phyloP scores from a whole-genome alignment of 495 filamentous ascomycete species.

The Margaritispora aquatica region DNA sequence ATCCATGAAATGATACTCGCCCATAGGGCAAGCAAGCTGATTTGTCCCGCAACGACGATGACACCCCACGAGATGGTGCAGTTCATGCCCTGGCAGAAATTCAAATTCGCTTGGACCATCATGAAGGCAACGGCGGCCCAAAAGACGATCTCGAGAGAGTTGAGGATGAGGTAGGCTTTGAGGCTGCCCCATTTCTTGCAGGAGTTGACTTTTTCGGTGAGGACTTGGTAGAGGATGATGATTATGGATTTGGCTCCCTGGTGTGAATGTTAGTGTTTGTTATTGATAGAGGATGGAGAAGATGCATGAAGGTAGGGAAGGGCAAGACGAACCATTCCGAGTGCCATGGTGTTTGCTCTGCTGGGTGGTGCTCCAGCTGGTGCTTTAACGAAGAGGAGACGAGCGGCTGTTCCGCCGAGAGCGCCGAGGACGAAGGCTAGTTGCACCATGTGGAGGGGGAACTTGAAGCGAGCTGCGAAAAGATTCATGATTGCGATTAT shows the following conservation, averaged over 20 bases:
- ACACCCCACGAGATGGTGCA: background rate
- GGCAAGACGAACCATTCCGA: background rate
- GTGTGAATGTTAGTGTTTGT: background rate
- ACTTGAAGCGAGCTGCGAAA: background rate
- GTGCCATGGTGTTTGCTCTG: slow-evolving; percentile 1
- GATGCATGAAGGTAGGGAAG: background rate
- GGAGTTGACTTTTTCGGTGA: background rate
- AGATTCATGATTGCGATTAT: background rate
- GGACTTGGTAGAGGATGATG: slow-evolving; percentile 2
- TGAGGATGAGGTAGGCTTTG: background rate
- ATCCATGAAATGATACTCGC: background rate
- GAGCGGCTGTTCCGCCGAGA: background rate
- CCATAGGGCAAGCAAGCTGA: background rate
- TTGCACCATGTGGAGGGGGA: background rate
- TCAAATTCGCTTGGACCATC: background rate
- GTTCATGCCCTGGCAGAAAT: background rate
- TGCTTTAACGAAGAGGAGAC: background rate
- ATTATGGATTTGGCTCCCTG: slow-evolving; percentile 5
- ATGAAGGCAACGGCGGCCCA: background rate
- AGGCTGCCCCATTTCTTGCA: background rate
- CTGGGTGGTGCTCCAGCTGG: background rate
- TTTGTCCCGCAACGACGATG: background rate
- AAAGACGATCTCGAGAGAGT: background rate
- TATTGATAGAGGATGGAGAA: background rate
- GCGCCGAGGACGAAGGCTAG: background rate